Base-by-base conservation (phyloP, 306 rosid genomes). In the Quillaja saponaria region DNA sequence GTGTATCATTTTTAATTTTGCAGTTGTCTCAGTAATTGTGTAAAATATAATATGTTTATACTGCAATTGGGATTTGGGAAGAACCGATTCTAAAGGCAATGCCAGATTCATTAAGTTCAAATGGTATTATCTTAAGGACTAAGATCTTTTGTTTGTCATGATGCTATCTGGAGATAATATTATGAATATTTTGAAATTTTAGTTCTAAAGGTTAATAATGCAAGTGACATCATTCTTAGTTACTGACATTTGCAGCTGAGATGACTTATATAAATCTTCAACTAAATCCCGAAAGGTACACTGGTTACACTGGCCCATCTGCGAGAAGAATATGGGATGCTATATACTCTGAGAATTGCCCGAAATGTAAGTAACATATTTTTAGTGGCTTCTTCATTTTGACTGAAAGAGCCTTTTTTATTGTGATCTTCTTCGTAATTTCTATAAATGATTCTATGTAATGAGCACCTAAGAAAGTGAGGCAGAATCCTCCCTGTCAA, bases 281-380 rank as follows among this genome's bases (percentile, higher is more conserved):
- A 74, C 74, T 89, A 45, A 92, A 89, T 81, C 99, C 96, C 55
- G 96, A 89, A 82, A 78, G 99, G 65, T 92, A 81, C 75, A 92
- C 99, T 3, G 99, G 99, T 69, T 92, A 80, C 72, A 72, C 78
- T 55, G 99, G 96, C 57, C 91, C 95, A 68, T 92, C 95, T 66
- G 96, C 99, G 51, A 80, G 91, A 74, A 86, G 99, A 77, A 89
- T 92, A 68, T 86, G 98, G 98, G 96, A 88, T 69, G 88, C 94
- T 61, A 53, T 86, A 62, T 92, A 92, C 73, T 73, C 90, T 47
- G 98, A 92, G 78, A 92, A 92, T 84, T 92, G 99, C 71, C 96
- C 99, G 51, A 92, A 89, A 85, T 82, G 99, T 92, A 66, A 81
- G 90, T 55, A 8, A 39, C 7, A 25, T 2, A 25, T 25, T 25